These are phyloP conservation scores for Amaranthus tricolor DNA, from an alignment of 179 eudicot species.

Conservation along the genomic window DNA sequence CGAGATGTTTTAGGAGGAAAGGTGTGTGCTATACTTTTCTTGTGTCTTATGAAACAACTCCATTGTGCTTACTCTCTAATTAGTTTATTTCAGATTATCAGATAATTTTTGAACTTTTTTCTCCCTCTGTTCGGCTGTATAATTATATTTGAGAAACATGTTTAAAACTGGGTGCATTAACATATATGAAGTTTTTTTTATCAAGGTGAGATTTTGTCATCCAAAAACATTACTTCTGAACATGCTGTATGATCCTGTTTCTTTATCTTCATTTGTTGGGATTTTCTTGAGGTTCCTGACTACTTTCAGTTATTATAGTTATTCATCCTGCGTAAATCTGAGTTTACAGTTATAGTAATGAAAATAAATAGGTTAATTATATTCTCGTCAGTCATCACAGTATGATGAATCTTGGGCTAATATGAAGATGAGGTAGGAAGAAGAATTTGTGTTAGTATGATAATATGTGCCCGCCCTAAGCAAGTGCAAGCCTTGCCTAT, in stretches of 20 bases:
- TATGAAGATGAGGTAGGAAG: no score
- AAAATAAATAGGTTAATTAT: not conserved
- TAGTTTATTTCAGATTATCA: not conserved
- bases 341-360: not conserved
- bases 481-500: no score
- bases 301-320: not conserved
- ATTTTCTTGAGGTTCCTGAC: not conserved
- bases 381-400: not conserved
- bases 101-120: no score
- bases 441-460: no score
- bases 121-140: not conserved
- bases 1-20: slow-evolving; percentile 98
- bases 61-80: not conserved
- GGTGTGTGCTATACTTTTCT: slow-evolving; percentile 37
- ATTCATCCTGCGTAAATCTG: not conserved
- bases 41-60: not conserved
- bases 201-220: not conserved
- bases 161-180: not conserved
- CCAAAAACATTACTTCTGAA: no score
- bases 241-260: not conserved
- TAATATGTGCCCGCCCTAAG: no score
- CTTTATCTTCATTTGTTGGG: not conserved
- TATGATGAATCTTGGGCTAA: not conserved
- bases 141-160: not conserved
- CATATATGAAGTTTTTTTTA: not conserved